Conservation (phyloP, 2,329 filamentous ascomycete genomes). For the Diaporthe helianthi region DNA sequence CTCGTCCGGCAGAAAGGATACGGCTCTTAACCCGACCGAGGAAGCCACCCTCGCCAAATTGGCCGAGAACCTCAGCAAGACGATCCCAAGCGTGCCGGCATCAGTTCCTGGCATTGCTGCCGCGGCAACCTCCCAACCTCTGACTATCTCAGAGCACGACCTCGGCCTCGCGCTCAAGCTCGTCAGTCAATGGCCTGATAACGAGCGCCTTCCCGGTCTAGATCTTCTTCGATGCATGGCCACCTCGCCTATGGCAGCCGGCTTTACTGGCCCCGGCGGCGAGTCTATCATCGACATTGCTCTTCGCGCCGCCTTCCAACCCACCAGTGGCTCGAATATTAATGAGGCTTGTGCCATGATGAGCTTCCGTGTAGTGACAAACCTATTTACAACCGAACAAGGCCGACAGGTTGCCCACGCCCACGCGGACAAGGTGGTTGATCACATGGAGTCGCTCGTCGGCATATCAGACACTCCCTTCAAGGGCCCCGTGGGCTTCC, state of each 20-base stretch:
- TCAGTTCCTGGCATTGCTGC: conserved; percentile 25
- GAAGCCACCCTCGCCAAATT: conserved; percentile 67
- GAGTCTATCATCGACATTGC: conserved; percentile 66
- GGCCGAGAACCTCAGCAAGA: conserved; percentile 67
- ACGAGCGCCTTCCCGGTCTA: conserved; percentile 81
- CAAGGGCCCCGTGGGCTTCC: conserved; percentile 54
- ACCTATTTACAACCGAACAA: conserved; percentile 78
- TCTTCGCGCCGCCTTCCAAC: conserved; percentile 47
- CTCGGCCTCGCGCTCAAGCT: conserved; percentile 74
- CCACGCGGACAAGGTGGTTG: conserved; percentile 63
- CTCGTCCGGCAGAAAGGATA: conserved; percentile 73
- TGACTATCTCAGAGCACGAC: conserved; percentile 52
- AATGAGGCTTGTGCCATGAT: conserved; percentile 88
- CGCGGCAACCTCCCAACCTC: background rate
- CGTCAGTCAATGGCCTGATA: conserved; percentile 79
- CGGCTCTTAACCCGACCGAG: conserved; percentile 77
- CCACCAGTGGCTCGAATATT: conserved; percentile 58
- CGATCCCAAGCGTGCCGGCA: conserved; percentile 46
- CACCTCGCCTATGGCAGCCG: conserved; percentile 70
- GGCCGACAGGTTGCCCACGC: conserved; percentile 73
- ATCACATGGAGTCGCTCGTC: conserved; percentile 68
- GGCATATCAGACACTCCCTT: conserved; percentile 55
- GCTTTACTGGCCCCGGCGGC: conserved; percentile 58
- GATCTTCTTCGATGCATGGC: conserved; percentile 88
- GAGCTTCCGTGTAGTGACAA: conserved; percentile 79